Percentiles rank a stretch among this genome's conserved stretches.
Evolutionary conservation across 768 basidiomycete species (phyloP).

Genomic region (Mycena rosella): DNA sequence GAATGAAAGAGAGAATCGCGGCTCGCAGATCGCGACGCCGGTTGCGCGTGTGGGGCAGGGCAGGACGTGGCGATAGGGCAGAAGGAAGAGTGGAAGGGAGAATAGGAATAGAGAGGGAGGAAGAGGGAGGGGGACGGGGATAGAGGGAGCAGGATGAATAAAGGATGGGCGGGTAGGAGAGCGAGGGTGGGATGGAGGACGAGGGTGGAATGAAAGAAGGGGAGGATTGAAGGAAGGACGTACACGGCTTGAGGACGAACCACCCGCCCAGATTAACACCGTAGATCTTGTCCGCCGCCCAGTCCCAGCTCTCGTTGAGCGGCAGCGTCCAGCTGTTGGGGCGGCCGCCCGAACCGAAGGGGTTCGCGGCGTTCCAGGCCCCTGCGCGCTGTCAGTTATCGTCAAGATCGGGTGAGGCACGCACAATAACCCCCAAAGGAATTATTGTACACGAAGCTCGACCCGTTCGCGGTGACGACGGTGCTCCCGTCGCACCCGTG

Average conservation of each 20-base stretch:
- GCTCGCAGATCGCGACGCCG: too few species aligned
- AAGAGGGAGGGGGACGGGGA: too few species aligned
- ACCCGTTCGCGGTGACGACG: too few species aligned
- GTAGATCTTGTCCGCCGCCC: constrained; percentile 58
- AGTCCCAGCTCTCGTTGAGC: constrained; percentile 69
- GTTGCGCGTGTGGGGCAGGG: too few species aligned
- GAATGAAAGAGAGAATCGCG: too few species aligned
- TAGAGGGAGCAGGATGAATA: not conserved
- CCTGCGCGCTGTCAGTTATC: not conserved
- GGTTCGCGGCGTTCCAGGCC: constrained; percentile 68
- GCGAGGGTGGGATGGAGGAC: too few species aligned
- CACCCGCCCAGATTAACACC: constrained; percentile 73
- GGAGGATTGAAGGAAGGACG: too few species aligned
- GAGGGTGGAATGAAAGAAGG: too few species aligned
- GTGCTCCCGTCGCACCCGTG: too few species aligned
- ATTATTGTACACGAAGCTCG: constrained; percentile 14
- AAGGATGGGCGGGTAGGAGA: constrained; percentile 63
- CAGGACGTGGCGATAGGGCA: too few species aligned
- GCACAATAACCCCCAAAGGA: constrained; percentile 23
- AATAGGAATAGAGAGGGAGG: too few species aligned
- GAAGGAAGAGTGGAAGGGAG: too few species aligned
- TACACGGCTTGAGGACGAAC: constrained; percentile 73
- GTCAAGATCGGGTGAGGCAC: not conserved
- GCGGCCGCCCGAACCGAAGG: constrained; percentile 80
- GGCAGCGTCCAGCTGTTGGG: constrained; percentile 72